Percentiles rank a stretch among this genome's conserved stretches.
Evolutionary conservation across 306 rosid species (phyloP).

Genomic region (Prunus dulcis): DNA sequence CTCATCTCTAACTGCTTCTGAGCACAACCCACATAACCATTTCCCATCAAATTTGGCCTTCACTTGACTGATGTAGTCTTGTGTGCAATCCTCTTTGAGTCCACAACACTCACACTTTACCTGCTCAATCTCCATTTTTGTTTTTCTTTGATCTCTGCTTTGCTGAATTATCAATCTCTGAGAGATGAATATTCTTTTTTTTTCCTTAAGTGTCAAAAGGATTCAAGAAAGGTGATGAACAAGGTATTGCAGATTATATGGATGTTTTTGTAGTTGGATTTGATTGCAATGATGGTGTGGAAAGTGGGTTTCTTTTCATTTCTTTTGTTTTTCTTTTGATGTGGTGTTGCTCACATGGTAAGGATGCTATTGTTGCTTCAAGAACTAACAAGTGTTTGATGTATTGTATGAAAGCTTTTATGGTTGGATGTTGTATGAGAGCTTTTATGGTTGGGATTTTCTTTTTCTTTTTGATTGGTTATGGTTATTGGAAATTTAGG

Average conservation of each 20-base stretch:
- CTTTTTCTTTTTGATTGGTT: neutral
- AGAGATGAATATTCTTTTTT: neutral
- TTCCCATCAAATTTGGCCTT: slow-evolving; percentile 76
- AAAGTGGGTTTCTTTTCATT: slow-evolving; percentile 33
- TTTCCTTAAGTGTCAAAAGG: slow-evolving; percentile 11
- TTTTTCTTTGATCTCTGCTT: neutral
- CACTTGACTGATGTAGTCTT: slow-evolving; percentile 65
- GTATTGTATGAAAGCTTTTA: slow-evolving; percentile 29
- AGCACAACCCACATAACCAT: slow-evolving; percentile 98
- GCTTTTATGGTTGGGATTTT: slow-evolving; percentile 9
- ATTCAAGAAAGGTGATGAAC: neutral
- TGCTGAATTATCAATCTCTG: neutral
- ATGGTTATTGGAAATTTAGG: neutral
- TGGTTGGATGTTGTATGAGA: slow-evolving; percentile 11
- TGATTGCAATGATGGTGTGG: slow-evolving; percentile 35
- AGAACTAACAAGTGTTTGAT: slow-evolving; percentile 39
- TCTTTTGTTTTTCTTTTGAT: slow-evolving; percentile 12
- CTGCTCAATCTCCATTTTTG: slow-evolving; percentile 72
- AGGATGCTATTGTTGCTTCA: slow-evolving; percentile 25
- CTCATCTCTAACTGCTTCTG: slow-evolving; percentile 97
- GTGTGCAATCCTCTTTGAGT: slow-evolving; percentile 90
- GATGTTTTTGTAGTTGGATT: slow-evolving; percentile 38
- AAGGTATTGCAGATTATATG: neutral
- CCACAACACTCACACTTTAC: slow-evolving; percentile 98
- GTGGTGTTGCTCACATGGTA: slow-evolving; percentile 25